phyloP scores from a whole-genome alignment of 176 grass and related monocot genomes.

The maize (Zea mays) region Zm-B73-REFERENCE-NAM-5.0 NC_050103.1:146219001-146219500 shows the following conservation, averaged over 20 bases:
- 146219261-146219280: constrained; percentile 94
- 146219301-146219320: too few species aligned
- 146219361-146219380: constrained; percentile 14
- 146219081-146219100: constrained; percentile 85
- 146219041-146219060: constrained; percentile 87
- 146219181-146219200: neutral
- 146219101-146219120: constrained; percentile 64
- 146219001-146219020: constrained; percentile 89
- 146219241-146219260: constrained; percentile 84
- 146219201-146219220: constrained; percentile 55
- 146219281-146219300: too few species aligned
- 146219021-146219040: constrained; percentile 85
- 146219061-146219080: constrained; percentile 93
- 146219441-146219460: constrained; percentile 5
- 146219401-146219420: neutral
- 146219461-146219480: neutral
- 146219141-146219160: neutral
- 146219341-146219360: too few species aligned
- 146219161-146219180: constrained; percentile 3
- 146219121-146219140: constrained; percentile 52
- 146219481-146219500: too few species aligned
- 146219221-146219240: constrained; percentile 88
- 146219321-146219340: constrained; percentile 22
- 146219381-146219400: constrained; percentile 6
- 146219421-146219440: neutral